These are phyloP conservation scores for Elongisporangium anandrum DNA, from an alignment of 352 stramenopile genomes.

Conservation along the genomic window DNA sequence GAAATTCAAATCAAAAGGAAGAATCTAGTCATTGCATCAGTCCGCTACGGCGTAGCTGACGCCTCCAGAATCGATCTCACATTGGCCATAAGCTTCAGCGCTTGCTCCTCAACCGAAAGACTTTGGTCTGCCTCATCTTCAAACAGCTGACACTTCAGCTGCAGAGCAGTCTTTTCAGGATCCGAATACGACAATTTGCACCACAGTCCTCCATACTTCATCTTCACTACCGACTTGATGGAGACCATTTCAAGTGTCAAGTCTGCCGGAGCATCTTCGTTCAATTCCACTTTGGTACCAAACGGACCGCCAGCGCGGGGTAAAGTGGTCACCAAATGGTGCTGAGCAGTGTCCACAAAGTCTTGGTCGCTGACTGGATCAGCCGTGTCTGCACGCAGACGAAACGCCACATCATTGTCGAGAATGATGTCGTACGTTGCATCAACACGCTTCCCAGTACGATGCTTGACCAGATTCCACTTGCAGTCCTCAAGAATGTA, in stretches of 20 bases:
- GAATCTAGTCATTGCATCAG: too few species aligned
- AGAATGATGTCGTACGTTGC: slow-evolving; percentile 31
- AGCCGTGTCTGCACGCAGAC: slow-evolving; percentile 18
- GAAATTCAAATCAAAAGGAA: too few species aligned
- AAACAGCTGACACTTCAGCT: too few species aligned
- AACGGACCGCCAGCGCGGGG: slow-evolving; percentile 15
- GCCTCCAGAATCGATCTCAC: too few species aligned
- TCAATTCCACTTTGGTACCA: slow-evolving; percentile 13
- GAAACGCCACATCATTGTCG: slow-evolving; percentile 24
- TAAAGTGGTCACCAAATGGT: slow-evolving; percentile 17
- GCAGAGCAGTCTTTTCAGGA: too few species aligned
- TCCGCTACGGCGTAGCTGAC: too few species aligned
- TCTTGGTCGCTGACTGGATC: slow-evolving; percentile 8
- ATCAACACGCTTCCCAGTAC: slow-evolving; percentile 8
- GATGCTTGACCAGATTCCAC: slow-evolving; percentile 19
- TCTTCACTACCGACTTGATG: slow-evolving; percentile 14
- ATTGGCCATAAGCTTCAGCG: too few species aligned
- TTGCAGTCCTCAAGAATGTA: slow-evolving; percentile 27
- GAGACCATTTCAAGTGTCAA: slow-evolving; percentile 18
- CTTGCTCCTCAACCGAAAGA: too few species aligned
- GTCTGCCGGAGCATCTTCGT: slow-evolving; percentile 7
- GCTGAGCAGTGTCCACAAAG: slow-evolving; percentile 12
- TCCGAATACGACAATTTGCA: slow-evolving; percentile 24
- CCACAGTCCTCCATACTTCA: slow-evolving; percentile 14
- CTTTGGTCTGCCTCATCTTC: too few species aligned